Base-by-base conservation (phyloP, 106 monocot genomes). In the Vanilla planifolia region DNA sequence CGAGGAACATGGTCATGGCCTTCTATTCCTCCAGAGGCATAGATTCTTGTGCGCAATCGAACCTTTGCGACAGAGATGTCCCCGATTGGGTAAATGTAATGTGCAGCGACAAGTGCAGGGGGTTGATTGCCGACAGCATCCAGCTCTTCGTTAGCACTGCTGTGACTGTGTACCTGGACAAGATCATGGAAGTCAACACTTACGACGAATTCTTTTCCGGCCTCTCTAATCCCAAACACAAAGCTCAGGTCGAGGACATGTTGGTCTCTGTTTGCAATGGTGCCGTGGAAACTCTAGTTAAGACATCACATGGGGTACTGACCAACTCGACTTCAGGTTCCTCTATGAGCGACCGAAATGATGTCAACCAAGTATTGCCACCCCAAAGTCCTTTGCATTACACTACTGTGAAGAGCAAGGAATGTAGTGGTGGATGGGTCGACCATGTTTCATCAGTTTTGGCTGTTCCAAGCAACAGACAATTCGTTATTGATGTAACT, bases 271-370 rank as follows among this genome's bases (percentile, higher is more conserved):
- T 89, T 1, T 89, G 80, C 48, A 95, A 84, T 25, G 78, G 83
- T 15, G 85, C 89, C 0, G 78, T 95, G 1, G 89, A 89, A 44
- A 89, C 94, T 27, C 73, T 95, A 17, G 78, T 95, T 23, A 89
- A 56, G 63, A 86, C 94, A 21, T 86, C 83, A 5, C 89, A 89
- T 25, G 51, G 51, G 14, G 78, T 86, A 26, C 22, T 94, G 42
- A 72, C 69, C 26, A 17, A n/a, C 15, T 26, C 72, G 2, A 48
- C 30, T 55, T 55, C 55, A 17, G 19, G 15, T 19, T 55, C 55
- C 1, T 55, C 55, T 0, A 55, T 32, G 3, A 1, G 33, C 55
- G 17, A 32, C 1, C 17, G 6, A 5, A 30, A 16, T 32, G 30
- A 32, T 55, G 55, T 17, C 33, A n/a, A 33, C 19, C 55, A 55